Evolutionary conservation across 768 basidiomycete genomes (phyloP).

Genomic region (Pisolithus albus): DNA sequence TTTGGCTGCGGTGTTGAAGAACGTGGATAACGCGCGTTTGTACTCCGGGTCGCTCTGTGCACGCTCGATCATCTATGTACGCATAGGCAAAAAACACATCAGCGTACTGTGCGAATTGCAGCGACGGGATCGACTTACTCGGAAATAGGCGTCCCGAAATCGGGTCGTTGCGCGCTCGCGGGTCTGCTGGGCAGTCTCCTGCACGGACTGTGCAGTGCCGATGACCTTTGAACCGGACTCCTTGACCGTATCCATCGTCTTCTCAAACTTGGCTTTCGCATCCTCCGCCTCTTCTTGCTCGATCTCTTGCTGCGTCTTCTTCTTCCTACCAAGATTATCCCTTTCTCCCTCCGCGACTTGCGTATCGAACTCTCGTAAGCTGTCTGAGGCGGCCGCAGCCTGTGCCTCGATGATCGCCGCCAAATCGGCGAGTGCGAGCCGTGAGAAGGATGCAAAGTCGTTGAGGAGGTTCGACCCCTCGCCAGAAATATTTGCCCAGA

Average conservation of each 20-base stretch:
- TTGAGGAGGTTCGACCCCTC: slow-evolving; percentile 49
- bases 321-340: slow-evolving; percentile 49
- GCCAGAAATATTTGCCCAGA: slow-evolving; percentile 47
- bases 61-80: slow-evolving; percentile 52
- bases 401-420: slow-evolving; percentile 51
- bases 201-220: slow-evolving; percentile 41
- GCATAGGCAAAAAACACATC: not conserved
- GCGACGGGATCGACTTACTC: slow-evolving; percentile 29
- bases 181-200: slow-evolving; percentile 37
- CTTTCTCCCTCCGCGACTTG: slow-evolving; percentile 57
- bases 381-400: slow-evolving; percentile 46
- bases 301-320: slow-evolving; percentile 35
- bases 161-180: slow-evolving; percentile 35
- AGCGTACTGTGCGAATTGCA: no score
- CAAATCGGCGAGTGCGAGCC: slow-evolving; percentile 59
- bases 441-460: slow-evolving; percentile 60
- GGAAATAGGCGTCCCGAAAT: slow-evolving; percentile 46
- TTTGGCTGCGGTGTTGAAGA: slow-evolving; percentile 51
- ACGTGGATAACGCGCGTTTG: slow-evolving; percentile 46
- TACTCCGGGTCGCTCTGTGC: slow-evolving; percentile 59
- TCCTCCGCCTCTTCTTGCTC: slow-evolving; percentile 45
- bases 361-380: slow-evolving; percentile 47
- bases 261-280: slow-evolving; percentile 51
- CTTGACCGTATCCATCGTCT: slow-evolving; percentile 61
- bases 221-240: slow-evolving; percentile 51